Conservation (phyloP, 2,329 filamentous ascomycete species). For the Drechslerella coelobrocha region DNA sequence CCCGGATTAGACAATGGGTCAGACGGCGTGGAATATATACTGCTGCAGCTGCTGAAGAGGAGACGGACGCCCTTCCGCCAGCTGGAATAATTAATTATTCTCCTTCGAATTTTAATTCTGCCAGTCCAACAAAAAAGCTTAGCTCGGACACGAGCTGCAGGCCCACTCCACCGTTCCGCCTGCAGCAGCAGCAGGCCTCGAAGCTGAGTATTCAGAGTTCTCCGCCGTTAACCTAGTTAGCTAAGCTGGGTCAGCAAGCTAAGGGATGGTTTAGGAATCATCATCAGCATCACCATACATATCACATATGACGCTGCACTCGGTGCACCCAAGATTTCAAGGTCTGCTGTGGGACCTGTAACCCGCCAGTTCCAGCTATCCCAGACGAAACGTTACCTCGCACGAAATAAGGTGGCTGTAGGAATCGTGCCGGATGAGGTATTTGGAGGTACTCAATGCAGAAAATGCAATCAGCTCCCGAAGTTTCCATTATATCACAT, state of each 20-base stretch:
- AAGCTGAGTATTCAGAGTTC: neutral
- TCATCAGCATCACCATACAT: no score
- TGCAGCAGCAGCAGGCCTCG: neutral
- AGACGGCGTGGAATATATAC: slow-evolving; percentile 36
- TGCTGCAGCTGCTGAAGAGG: slow-evolving; percentile 16
- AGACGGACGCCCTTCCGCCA: no score
- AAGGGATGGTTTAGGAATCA: slow-evolving; percentile 8
- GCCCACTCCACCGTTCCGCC: neutral
- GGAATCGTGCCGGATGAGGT: slow-evolving; percentile 30
- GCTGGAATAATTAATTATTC: no score
- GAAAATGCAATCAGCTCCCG: neutral
- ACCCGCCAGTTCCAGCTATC: slow-evolving; percentile 42
- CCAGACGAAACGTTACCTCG: slow-evolving; percentile 41
- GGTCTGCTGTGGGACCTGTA: slow-evolving; percentile 18
- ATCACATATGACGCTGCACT: neutral
- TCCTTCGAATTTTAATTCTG: slow-evolving; percentile 1
- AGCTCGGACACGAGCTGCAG: slow-evolving; percentile 6
- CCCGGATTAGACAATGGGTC: slow-evolving; percentile 1
- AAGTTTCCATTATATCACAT: slow-evolving; percentile 20
- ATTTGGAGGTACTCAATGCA: slow-evolving; percentile 8
- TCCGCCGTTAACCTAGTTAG: neutral
- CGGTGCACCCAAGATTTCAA: neutral
- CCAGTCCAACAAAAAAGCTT: neutral
- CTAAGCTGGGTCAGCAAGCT: neutral
- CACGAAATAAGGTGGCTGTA: slow-evolving; percentile 26